These are phyloP conservation scores for Lupinus albus DNA, from an alignment of 306 rosid genomes.

Conservation along the genomic window DNA sequence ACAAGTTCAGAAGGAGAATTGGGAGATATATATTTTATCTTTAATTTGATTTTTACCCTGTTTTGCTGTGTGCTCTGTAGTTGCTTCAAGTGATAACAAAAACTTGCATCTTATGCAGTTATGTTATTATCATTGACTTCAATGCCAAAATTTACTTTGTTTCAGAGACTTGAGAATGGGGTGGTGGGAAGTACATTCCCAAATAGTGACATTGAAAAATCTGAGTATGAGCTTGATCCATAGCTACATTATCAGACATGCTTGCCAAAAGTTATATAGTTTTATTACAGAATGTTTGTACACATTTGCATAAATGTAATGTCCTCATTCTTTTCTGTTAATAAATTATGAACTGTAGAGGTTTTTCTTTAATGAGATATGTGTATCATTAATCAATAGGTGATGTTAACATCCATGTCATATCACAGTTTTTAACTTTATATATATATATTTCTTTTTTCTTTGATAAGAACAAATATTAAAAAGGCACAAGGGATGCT, in stretches of 20 bases:
- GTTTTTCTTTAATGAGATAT: slow-evolving; percentile 41
- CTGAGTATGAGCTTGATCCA: slow-evolving; percentile 67
- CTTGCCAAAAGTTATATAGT: no score
- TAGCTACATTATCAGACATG: no score
- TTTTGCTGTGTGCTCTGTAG: no score
- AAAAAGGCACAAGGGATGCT: no score
- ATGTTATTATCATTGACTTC: slow-evolving; percentile 27
- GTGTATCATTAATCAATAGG: slow-evolving; percentile 55
- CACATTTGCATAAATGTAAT: neutral
- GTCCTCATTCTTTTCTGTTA: slow-evolving; percentile 81
- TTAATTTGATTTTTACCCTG: neutral
- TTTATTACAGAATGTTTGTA: slow-evolving; percentile 43
- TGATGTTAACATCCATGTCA: slow-evolving; percentile 7
- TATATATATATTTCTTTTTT: no score
- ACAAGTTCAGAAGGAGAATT: no score
- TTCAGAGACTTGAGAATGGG: slow-evolving; percentile 55
- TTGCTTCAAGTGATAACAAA: no score
- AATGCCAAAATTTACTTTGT: slow-evolving; percentile 14
- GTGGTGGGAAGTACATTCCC: slow-evolving; percentile 40
- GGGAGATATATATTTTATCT: neutral
- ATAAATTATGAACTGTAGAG: slow-evolving; percentile 63
- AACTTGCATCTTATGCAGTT: no score
- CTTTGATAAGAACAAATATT: no score
- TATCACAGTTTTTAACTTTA: no score
- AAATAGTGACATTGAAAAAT: slow-evolving; percentile 60